phyloP scores from a whole-genome alignment of 331 rosid genomes.

The Telfairia occidentalis region DNA sequence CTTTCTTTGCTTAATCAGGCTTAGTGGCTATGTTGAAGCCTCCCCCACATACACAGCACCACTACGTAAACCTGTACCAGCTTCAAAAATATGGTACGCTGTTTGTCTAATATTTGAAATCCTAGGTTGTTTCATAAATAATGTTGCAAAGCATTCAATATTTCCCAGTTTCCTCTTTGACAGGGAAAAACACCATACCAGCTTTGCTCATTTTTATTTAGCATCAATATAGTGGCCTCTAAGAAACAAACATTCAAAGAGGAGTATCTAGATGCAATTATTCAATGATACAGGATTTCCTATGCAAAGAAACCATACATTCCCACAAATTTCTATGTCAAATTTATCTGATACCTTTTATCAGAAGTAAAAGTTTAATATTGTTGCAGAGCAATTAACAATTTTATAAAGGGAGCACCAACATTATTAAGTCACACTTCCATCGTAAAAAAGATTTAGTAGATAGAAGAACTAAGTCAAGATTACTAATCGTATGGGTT shows the following conservation, averaged over 20 bases:
- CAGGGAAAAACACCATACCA: conserved; percentile 36
- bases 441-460: neutral
- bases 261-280: conserved; percentile 75
- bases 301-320: neutral
- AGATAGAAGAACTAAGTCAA: neutral
- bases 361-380: neutral
- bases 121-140: neutral
- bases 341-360: neutral
- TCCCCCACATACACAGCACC: neutral
- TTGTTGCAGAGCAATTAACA: neutral
- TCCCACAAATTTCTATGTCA: neutral
- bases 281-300: conserved; percentile 6
- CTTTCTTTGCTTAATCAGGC: neutral
- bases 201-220: conserved; percentile 43
- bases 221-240: conserved; percentile 74
- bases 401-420: neutral
- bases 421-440: neutral
- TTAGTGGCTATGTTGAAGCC: neutral
- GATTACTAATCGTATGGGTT: neutral
- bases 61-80: neutral
- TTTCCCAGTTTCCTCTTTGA: conserved; percentile 32
- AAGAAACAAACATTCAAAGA: conserved; percentile 62
- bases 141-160: conserved; percentile 49
- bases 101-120: neutral
- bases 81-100: neutral